Conservation (phyloP, 2,329 filamentous ascomycete genomes). For the Didymellaceae sp. region DNA sequence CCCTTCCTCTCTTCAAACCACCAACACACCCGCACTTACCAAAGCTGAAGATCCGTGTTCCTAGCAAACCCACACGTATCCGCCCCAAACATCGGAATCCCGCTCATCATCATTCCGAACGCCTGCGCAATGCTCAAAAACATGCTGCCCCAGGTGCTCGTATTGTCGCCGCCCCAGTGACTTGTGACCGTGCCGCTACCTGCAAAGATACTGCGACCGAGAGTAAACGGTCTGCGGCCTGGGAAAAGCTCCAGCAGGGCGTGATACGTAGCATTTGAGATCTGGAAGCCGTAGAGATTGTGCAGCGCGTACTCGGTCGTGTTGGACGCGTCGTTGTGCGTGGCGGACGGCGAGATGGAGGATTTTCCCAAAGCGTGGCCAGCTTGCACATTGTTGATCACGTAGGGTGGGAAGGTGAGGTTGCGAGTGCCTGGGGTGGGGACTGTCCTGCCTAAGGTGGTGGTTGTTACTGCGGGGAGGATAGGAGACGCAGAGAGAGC, state of each 20-base stretch:
- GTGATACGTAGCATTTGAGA: conserved; percentile 56
- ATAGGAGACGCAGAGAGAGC: conserved; percentile 43
- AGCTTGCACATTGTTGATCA: conserved; percentile 73
- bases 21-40: no score
- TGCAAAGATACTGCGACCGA: conserved; percentile 21
- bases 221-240: conserved; percentile 17
- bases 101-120: conserved; percentile 72
- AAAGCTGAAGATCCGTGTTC: conserved; percentile 71
- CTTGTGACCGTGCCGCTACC: conserved; percentile 21
- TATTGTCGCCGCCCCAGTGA: conserved; percentile 73
- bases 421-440: conserved; percentile 68
- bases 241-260: conserved; percentile 68
- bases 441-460: conserved; percentile 61
- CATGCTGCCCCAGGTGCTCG: conserved; percentile 72
- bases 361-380: conserved; percentile 67
- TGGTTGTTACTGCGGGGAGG: conserved; percentile 31
- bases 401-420: conserved; percentile 74
- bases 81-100: conserved; percentile 74
- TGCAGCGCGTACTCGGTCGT: conserved; percentile 76
- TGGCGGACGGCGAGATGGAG: conserved; percentile 75
- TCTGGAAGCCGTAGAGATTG: conserved; percentile 62
- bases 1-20: no score
- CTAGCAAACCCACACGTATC: conserved; percentile 68
- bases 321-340: conserved; percentile 68
- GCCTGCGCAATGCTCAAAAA: conserved; percentile 77